A percentile compares a stretch with the other conserved stretches of the same genome.
Evolutionary conservation across 176 grass and related monocot species (phyloP).

Genomic region (Eragrostis curvula): DNA sequence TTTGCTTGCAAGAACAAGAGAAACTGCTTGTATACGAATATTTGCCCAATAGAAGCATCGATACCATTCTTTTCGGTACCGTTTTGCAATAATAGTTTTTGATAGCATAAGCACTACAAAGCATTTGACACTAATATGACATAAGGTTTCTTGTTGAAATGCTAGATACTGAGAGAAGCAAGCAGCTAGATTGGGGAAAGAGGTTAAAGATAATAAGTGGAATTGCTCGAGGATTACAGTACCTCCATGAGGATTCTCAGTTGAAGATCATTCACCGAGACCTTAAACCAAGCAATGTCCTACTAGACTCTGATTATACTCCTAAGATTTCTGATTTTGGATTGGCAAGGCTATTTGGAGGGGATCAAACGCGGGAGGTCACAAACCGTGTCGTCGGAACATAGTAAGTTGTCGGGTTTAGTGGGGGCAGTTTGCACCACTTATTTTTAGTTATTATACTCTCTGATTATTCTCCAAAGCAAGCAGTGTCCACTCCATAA

Average conservation of each 20-base stretch:
- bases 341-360: constrained; percentile 59
- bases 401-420: constrained; percentile 48
- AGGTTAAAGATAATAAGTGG: constrained; percentile 47
- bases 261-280: constrained; percentile 56
- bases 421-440: no score
- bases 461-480: no score
- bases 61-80: constrained; percentile 47
- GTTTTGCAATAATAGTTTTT: not conserved
- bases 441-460: no score
- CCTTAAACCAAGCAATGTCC: constrained; percentile 44
- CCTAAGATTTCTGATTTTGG: constrained; percentile 83
- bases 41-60: constrained; percentile 56
- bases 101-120: not conserved
- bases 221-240: constrained; percentile 60
- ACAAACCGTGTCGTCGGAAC: constrained; percentile 64
- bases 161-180: constrained; percentile 45
- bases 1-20: constrained; percentile 51
- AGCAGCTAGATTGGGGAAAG: constrained; percentile 48
- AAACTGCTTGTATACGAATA: constrained; percentile 58
- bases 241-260: constrained; percentile 75
- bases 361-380: constrained; percentile 47
- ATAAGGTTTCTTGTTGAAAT: constrained; percentile 2
- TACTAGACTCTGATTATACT: constrained; percentile 49
- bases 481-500: no score
- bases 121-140: not conserved